Evolutionary conservation across 2,329 filamentous ascomycete species (phyloP), one percentile per base, ranked within the genome.

Genomic region (Didymella pinodella): DNA sequence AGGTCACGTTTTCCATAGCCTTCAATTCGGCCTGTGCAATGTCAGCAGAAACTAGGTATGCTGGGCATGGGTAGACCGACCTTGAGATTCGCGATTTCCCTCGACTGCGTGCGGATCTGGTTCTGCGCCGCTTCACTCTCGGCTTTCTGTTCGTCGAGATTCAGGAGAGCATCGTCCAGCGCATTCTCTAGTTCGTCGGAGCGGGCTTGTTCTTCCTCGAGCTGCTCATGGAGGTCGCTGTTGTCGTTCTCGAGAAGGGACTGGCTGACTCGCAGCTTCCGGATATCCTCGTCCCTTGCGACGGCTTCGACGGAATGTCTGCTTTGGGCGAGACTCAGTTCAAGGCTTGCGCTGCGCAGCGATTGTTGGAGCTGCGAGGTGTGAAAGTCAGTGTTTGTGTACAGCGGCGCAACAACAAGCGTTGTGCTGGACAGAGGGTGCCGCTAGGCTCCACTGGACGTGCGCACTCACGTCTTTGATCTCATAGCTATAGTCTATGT

Each of bases 171-270:
- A 40, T 84, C 80, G 53, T 83, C 81, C 29, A 83, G 78, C 3
- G 82, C 75, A 58, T 78, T 77, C 63, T 84, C 81, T 29, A 89
- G 71, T 36, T 80, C 76, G 63, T 86, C 84, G 49, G 89, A 83
- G 43, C 85, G 83, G 50, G 86, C 82, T 50, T 90, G 85, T 65
- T 85, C 85, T 38, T 86, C 79, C 4, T 81, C 77, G 18, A 93
- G 75, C 63, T 89, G 83, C 44, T 88, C 84, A 64, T 86, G 85
- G 28, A 97, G 77, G 10, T 85, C 83, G 47, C 88, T 85, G 63
- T 89, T 91, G 63, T 96, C 90, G 64, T 93, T 87, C 62, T 88
- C 80, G n/a, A 93, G 78, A 53, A 93, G 79, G 54, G 88, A 83
- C 62, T 88, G 86, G 61, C 94, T 83, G 26, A 76, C 65, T 65